A percentile compares a stretch with the other conserved stretches of the same genome.
Conservation (phyloP, 257 asterid genomes). For the Solanum pennellii region DNA sequence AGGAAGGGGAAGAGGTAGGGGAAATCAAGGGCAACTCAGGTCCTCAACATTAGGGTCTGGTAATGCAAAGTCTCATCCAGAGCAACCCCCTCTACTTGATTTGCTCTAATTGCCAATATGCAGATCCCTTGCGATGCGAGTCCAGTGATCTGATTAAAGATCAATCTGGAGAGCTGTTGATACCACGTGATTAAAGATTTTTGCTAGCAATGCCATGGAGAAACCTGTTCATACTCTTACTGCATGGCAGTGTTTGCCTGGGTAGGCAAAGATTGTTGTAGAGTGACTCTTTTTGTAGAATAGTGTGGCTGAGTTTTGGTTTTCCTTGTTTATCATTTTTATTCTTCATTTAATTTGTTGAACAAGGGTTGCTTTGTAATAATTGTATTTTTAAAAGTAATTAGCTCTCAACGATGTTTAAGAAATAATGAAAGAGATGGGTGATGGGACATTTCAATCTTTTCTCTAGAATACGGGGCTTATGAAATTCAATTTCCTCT, state of each 20-base stretch:
- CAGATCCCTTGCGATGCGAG: not conserved
- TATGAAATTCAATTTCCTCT: not conserved
- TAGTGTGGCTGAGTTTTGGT: not conserved
- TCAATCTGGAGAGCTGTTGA: not conserved
- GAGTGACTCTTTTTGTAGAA: not conserved
- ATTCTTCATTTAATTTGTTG: not conserved
- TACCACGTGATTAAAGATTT: not conserved
- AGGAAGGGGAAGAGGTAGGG: slow-evolving; percentile 88
- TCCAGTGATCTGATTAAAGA: not conserved
- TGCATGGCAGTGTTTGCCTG: slow-evolving; percentile 1
- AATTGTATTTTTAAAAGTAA: not conserved
- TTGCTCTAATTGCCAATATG: slow-evolving; percentile 39
- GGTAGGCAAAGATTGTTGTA: not conserved
- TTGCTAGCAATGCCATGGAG: not conserved
- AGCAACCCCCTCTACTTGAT: slow-evolving; percentile 69
- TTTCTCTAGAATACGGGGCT: not conserved
- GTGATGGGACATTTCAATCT: not conserved
- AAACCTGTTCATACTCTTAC: not conserved
- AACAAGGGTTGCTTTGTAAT: not conserved
- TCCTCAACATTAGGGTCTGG: slow-evolving; percentile 21
- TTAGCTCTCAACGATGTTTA: not conserved
- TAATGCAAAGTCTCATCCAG: slow-evolving; percentile 29
- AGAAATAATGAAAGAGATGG: not conserved
- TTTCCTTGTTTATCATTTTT: not conserved
- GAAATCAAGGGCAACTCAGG: slow-evolving; percentile 45